These are phyloP conservation scores for Xylariaceae sp. DNA, from an alignment of 2,329 filamentous ascomycete species.

Conservation along the genomic window DNA sequence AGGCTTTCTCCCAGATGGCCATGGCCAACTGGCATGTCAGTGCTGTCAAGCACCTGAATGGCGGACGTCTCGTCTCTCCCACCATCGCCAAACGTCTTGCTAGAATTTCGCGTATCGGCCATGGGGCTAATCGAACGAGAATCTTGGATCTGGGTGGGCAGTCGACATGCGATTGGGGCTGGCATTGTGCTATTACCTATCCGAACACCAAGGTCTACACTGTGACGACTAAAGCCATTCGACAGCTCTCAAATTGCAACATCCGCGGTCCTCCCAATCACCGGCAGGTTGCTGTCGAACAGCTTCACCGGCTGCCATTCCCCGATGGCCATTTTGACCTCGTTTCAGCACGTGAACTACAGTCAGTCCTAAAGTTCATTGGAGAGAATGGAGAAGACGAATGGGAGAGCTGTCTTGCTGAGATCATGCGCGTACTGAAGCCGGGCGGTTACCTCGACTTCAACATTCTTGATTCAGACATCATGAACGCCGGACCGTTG, in stretches of 20 bases:
- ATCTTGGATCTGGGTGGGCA: constrained; percentile 87
- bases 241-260: constrained; percentile 69
- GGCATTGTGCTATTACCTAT: constrained; percentile 85
- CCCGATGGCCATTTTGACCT: constrained; percentile 84
- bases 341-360: constrained; percentile 83
- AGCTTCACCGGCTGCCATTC: constrained; percentile 81
- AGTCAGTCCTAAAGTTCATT: constrained; percentile 75
- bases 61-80: constrained; percentile 61
- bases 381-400: constrained; percentile 72
- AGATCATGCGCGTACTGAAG: constrained; percentile 89
- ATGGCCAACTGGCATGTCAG: constrained; percentile 61
- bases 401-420: constrained; percentile 79
- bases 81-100: constrained; percentile 62
- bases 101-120: constrained; percentile 51
- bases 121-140: constrained; percentile 53
- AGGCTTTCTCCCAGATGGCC: constrained; percentile 72
- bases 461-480: constrained; percentile 82
- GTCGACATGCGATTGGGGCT: constrained; percentile 88
- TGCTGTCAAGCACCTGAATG: constrained; percentile 60
- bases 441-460: constrained; percentile 93
- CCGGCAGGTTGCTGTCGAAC: constrained; percentile 73
- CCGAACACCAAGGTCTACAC: constrained; percentile 86
- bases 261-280: constrained; percentile 86
- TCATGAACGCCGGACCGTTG: constrained; percentile 78
- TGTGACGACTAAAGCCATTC: constrained; percentile 70